Percentiles rank a stretch among this genome's conserved stretches.
Evolutionary conservation across 305 asterid species (phyloP).

Genomic region (Fraxinus sp.): DNA sequence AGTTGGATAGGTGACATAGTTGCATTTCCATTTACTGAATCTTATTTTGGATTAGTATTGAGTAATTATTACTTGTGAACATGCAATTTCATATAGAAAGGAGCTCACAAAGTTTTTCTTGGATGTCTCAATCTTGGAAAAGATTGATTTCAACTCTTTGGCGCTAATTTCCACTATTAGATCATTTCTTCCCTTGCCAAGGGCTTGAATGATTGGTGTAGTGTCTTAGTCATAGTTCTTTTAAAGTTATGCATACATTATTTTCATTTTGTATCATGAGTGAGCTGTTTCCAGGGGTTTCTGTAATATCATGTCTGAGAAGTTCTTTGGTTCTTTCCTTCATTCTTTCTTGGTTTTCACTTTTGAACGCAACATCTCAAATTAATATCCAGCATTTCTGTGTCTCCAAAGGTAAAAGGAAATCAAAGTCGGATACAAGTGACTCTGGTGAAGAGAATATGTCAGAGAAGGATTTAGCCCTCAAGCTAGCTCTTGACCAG

Average conservation of each 20-base stretch:
- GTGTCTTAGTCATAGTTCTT: constrained; percentile 14
- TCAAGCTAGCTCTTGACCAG: constrained; percentile 83
- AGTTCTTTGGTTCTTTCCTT: not conserved
- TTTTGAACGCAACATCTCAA: constrained; percentile 5
- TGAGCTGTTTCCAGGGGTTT: constrained; percentile 10
- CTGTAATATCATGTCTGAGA: not conserved
- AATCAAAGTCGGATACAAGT: constrained; percentile 59
- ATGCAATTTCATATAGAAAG: not conserved
- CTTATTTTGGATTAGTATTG: not conserved
- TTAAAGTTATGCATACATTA: constrained; percentile 1
- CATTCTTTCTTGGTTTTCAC: not conserved
- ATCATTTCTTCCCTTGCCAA: not conserved
- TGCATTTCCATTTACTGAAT: not conserved
- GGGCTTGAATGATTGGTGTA: not conserved
- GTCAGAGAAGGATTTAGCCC: constrained; percentile 92
- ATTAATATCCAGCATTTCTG: constrained; percentile 9
- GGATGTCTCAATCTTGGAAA: not conserved
- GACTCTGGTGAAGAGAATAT: constrained; percentile 86
- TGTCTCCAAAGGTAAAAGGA: constrained; percentile 55
- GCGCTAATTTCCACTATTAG: not conserved
- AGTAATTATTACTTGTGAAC: not conserved
- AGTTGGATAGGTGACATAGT: not conserved
- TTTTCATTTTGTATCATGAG: not conserved
- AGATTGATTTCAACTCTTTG: not conserved
- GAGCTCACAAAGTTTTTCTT: not conserved